Conservation (phyloP, 352 stramenopile species). For the Achlya hypogyna region DNA sequence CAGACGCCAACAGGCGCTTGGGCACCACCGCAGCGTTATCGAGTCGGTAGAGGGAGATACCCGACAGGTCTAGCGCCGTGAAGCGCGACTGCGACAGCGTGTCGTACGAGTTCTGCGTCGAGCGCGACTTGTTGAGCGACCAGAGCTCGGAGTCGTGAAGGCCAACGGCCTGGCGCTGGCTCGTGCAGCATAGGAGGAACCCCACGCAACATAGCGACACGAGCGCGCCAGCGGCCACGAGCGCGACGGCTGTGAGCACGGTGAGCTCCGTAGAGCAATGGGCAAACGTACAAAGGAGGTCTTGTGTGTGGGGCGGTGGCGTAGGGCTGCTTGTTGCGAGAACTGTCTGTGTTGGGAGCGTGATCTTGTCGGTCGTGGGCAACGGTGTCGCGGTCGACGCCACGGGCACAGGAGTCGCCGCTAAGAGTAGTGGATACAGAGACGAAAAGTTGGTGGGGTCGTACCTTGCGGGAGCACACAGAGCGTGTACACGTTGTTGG, state of each 20-base stretch:
- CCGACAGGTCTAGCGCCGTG: background rate
- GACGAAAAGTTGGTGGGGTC: background rate
- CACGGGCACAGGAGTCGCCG: background rate
- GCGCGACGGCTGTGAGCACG: background rate
- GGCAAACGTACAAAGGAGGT: background rate
- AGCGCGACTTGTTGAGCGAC: background rate
- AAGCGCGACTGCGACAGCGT: background rate
- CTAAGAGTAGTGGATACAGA: too few species aligned
- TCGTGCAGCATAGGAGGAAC: background rate
- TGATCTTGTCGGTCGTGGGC: background rate
- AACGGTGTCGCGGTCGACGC: background rate
- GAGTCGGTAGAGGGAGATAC: constrained; percentile 5
- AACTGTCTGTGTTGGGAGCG: background rate
- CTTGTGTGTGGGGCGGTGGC: background rate
- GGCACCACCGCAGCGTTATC: background rate
- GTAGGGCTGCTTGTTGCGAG: background rate
- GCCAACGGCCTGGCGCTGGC: constrained; percentile 23
- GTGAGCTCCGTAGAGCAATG: background rate
- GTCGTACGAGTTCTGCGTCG: constrained; percentile 15
- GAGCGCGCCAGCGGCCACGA: background rate
- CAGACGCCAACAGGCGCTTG: constrained; percentile 1
- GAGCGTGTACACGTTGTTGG: background rate
- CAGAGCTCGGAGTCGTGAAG: constrained; percentile 23
- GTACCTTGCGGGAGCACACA: background rate
- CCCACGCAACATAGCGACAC: background rate